Conservation (phyloP, 2,329 filamentous ascomycete genomes). For the Nigrospora oryzae region DNA sequence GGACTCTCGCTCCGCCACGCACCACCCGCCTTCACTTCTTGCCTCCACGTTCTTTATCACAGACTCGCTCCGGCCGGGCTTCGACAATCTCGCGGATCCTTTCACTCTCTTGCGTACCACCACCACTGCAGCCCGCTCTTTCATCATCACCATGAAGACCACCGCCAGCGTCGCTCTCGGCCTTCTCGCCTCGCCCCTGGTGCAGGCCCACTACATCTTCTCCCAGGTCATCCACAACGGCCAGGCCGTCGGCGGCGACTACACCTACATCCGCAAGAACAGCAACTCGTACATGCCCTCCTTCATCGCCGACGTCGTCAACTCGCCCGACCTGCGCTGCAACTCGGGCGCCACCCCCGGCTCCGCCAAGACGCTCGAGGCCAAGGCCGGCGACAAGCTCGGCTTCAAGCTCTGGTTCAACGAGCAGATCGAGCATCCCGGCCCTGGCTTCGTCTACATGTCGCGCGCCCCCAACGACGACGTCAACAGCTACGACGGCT, state of each 20-base stretch:
- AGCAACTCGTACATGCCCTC: constrained; percentile 29
- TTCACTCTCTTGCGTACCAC: no score
- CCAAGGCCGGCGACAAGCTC: constrained; percentile 40
- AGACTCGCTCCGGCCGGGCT: no score
- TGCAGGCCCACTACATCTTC: constrained; percentile 4
- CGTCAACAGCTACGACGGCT: constrained; percentile 1
- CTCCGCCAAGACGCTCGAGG: constrained; percentile 31
- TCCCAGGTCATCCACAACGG: constrained; percentile 22
- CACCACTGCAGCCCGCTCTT: neutral
- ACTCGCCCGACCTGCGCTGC: constrained; percentile 29
- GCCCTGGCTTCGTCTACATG: constrained; percentile 32
- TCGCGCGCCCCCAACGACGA: constrained; percentile 22
- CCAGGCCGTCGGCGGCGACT: constrained; percentile 28
- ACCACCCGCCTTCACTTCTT: no score
- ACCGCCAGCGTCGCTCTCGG: neutral
- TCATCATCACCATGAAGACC: neutral
- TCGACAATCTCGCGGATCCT: no score
- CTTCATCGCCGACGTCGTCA: constrained; percentile 23
- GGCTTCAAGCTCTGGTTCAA: constrained; percentile 41
- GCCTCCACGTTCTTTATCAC: no score
- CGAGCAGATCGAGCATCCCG: constrained; percentile 37
- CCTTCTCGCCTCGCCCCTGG: neutral
- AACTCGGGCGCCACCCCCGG: constrained; percentile 29
- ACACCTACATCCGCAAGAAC: constrained; percentile 37
- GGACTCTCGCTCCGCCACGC: no score